A percentile compares a stretch with the other conserved stretches of the same genome.
Conservation (phyloP, 2,329 filamentous ascomycete species). For the Didymella arachidicola region DNA sequence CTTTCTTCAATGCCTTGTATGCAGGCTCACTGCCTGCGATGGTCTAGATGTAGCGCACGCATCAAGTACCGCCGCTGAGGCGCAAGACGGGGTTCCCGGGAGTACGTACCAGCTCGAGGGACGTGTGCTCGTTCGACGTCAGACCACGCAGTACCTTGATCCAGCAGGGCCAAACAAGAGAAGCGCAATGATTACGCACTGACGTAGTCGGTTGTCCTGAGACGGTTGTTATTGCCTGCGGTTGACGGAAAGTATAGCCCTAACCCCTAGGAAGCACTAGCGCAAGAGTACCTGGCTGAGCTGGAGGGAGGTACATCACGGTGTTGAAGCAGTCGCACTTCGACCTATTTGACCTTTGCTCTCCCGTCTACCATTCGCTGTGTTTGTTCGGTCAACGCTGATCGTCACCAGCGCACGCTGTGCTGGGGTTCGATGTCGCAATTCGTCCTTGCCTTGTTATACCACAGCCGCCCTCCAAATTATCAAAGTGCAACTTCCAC, state of each 20-base stretch:
- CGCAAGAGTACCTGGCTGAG: constrained; percentile 16
- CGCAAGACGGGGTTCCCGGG: too few relatives aligned
- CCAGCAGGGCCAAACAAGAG: not conserved
- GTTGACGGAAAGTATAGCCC: constrained; percentile 8
- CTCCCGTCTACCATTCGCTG: too few relatives aligned
- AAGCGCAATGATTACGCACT: not conserved
- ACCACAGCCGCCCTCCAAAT: not conserved
- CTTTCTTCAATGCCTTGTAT: constrained; percentile 19
- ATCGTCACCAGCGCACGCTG: constrained; percentile 2
- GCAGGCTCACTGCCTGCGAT: not conserved
- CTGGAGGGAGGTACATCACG: constrained; percentile 4
- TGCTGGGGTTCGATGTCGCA: constrained; percentile 11
- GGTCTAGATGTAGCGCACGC: not conserved
- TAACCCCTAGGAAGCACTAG: constrained; percentile 7
- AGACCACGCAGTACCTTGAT: not conserved
- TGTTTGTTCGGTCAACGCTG: not conserved
- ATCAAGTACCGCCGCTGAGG: not conserved
- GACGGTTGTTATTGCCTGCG: not conserved
- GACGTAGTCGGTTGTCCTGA: constrained; percentile 1
- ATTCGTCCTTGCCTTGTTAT: constrained; percentile 1
- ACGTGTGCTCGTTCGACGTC: not conserved
- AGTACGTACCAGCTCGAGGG: not conserved
- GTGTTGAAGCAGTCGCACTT: not conserved
- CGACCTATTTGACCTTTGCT: not conserved
- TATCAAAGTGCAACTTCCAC: not conserved